Base-by-base conservation (phyloP, 257 asterid genomes). In the Osmanthus fragrans region DNA sequence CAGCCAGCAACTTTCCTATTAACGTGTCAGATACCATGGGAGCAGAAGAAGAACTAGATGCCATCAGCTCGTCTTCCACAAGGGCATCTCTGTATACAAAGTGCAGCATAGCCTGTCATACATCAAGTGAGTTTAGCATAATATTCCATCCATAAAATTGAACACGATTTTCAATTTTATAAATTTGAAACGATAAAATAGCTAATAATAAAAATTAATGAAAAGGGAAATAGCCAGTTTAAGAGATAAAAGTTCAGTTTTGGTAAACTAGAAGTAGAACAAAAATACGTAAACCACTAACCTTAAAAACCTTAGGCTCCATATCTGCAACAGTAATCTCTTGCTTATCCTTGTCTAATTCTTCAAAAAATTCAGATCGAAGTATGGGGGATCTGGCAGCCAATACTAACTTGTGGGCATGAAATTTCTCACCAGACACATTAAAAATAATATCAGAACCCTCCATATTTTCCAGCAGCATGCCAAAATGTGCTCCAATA, bases 271-370 rank as follows among this genome's bases (percentile, higher is more conserved):
- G 65, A 74, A 76, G 73, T 60, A 42, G 69, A 69, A 45, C 47
- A 56, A 42, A 73, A 74, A 68, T 10, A 60, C 64, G 71, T 69
- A 71, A 37, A 36, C 56, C 47, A 77, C 83, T 75, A 40, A 95
- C 99, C 97, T 96, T 86, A 80, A 96, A 93, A 58, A 93, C 97
- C 80, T 84, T 81, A 64, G 99, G 97, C 80, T 96, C 99, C 92
- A 92, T 90, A 78, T 91, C 92, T 3, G 86, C 34, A 49, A 95
- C 86, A 19, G 78, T 75, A 85, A 95, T 88, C 84, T 93, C 97
- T 81, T 88, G 83, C 80, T 81, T 85, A 74, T 88, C 90, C 39
- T 82, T 82, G 58, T 89, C 92, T 81, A 77, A 19, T 75, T 58
- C 85, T 71, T 90, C 97, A 82, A 91, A 89, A 78, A 94, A 76